Percentiles rank a stretch among this genome's conserved stretches.
Evolutionary conservation across 2,329 filamentous ascomycete species (phyloP).

Genomic region (Leptographium flavum): DNA sequence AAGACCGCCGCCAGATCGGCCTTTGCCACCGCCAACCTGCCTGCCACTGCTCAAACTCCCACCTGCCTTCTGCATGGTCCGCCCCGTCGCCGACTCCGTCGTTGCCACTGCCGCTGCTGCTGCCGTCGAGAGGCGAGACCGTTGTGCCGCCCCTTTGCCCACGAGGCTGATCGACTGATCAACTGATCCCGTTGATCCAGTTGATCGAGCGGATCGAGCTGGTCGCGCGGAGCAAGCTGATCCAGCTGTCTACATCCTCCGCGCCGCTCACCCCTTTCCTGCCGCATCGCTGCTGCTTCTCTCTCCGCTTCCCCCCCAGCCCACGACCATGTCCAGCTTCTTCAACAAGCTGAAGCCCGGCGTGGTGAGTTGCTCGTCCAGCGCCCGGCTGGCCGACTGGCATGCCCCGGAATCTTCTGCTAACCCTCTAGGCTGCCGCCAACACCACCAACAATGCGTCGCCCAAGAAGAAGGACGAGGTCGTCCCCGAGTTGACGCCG

Average conservation of each 20-base stretch:
- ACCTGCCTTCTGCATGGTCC: not conserved
- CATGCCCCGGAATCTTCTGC: too few relatives aligned
- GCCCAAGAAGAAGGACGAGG: constrained; percentile 40
- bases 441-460: constrained; percentile 26
- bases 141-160: not conserved
- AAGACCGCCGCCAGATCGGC: not conserved
- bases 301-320: not conserved
- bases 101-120: not conserved
- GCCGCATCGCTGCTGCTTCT: not conserved
- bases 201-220: too few relatives aligned
- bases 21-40: too few relatives aligned
- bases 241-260: not conserved
- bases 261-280: not conserved
- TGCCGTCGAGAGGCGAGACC: constrained; percentile 3
- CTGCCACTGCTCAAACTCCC: too few relatives aligned
- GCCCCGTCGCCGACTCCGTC: too few relatives aligned
- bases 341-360: constrained; percentile 44
- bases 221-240: too few relatives aligned
- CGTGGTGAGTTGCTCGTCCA: constrained; percentile 36
- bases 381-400: too few relatives aligned
- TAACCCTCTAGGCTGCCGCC: constrained; percentile 24
- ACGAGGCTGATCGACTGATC: constrained; percentile 6
- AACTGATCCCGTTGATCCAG: too few relatives aligned
- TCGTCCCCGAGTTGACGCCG: constrained; percentile 44
- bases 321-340: constrained; percentile 36